A percentile compares a stretch with the other conserved stretches of the same genome.
Evolutionary conservation across 139 green algal species (phyloP).

Genomic region (Chlorella sp.): DNA sequence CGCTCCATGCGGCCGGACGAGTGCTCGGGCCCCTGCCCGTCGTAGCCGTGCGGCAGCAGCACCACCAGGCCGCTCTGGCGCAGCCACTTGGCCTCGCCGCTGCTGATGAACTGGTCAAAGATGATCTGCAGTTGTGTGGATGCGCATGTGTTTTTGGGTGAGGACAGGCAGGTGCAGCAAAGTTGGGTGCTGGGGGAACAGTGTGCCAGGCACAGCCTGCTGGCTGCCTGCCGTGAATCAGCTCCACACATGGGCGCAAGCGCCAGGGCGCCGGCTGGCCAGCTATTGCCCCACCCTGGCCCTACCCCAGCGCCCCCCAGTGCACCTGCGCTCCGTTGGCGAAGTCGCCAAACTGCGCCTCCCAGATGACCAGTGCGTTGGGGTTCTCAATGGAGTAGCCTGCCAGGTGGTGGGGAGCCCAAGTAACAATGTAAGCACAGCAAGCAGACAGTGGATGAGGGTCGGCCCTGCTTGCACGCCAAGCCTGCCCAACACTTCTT

Average conservation of each 20-base stretch:
- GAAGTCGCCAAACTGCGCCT: constrained; percentile 99
- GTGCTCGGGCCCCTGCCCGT: constrained; percentile 98
- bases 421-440: too few species aligned
- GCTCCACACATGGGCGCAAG: neutral
- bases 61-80: constrained; percentile 84
- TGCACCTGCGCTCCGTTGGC: constrained; percentile 90
- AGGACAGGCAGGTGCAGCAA: constrained; percentile 40
- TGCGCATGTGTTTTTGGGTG: too few species aligned
- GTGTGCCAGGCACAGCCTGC: neutral
- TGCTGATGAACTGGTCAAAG: constrained; percentile 96
- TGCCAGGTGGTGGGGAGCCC: too few species aligned
- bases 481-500: too few species aligned
- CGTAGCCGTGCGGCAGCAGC: constrained; percentile 97
- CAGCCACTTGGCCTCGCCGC: constrained; percentile 96
- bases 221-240: too few species aligned
- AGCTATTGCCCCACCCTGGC: neutral
- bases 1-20: constrained; percentile 88
- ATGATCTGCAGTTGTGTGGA: constrained; percentile 80
- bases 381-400: constrained; percentile 87
- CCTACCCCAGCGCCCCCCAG: neutral
- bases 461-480: too few species aligned
- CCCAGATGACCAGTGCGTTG: constrained; percentile 96
- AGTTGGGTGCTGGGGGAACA: neutral
- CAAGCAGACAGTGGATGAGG: too few species aligned
- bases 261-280: neutral